Evolutionary conservation across 306 rosid species (phyloP), one percentile per base, ranked within the genome.

Genomic region (Medicago arabica): DNA sequence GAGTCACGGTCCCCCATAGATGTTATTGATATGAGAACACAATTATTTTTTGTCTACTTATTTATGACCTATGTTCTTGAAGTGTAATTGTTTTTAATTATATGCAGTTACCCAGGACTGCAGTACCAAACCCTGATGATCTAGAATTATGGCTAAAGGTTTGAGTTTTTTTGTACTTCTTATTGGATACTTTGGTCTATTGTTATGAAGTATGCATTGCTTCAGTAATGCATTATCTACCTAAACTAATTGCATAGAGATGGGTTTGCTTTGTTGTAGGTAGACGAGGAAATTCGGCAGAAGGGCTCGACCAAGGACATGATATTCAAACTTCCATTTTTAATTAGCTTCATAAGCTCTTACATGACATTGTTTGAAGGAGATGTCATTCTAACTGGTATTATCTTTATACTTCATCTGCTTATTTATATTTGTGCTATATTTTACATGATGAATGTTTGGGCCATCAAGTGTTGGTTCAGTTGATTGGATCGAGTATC

Each of bases 341-440:
- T 94, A 72, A 87, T 94, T 78, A 94, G 98, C 88, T 83, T 92
- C 84, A 90, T 92, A 70, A 94, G 96, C 80, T 88, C 97, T 53
- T 8, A 86, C 75, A 82, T 92, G 85, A 94, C 98, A 70, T 91
- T 94, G 83, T 81, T 94, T 63, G 97, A 92, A 87, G 97, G 98
- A 80, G 98, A 94, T 83, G 97, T 94, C 64, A 88, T 92, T 64
- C 92, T 94, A 15, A 92, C 98, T 72, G 97, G 98, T 94, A 90
- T 44, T 53, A 72, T 12, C 0, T 3, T 15, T 36, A 62, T 64
- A 19, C 72, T 44, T 66, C 50, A 58, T 39, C 40, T 47, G 63
- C 79, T 8, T 66, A 39, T 31, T 68, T 69, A 25, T 28, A 39
- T 57, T 40, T 57, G 49, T 69, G 71, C 15, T 4, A 34, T 40